A percentile compares a stretch with the other conserved stretches of the same genome.
Evolutionary conservation across 768 basidiomycete species (phyloP).

Genomic region (Russula emetica): DNA sequence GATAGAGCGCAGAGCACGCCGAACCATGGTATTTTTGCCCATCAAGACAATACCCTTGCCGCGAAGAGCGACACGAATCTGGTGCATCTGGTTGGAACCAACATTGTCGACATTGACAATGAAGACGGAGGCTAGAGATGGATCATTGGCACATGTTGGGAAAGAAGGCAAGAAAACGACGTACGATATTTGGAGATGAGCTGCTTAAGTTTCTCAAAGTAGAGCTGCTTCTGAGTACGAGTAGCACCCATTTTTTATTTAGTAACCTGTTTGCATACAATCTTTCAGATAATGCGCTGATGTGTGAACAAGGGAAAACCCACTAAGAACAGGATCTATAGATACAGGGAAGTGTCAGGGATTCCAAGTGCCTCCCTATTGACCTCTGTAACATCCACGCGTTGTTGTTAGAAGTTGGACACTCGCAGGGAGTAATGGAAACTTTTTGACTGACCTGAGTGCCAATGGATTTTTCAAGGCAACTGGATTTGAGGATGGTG

Average conservation of each 20-base stretch:
- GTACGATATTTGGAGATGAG: slow-evolving; percentile 85
- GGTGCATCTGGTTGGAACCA: slow-evolving; percentile 99
- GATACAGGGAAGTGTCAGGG: slow-evolving; percentile 16
- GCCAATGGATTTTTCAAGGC: slow-evolving; percentile 98
- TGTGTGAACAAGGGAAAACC: neutral
- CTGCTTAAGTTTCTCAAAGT: slow-evolving; percentile 92
- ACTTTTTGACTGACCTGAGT: slow-evolving; percentile 52
- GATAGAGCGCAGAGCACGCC: slow-evolving; percentile 91
- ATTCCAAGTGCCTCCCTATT: slow-evolving; percentile 77
- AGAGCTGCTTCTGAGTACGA: slow-evolving; percentile 83
- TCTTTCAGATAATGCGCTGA: neutral
- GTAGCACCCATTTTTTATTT: slow-evolving; percentile 74
- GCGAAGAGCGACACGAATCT: slow-evolving; percentile 92
- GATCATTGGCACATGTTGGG: neutral
- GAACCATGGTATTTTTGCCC: slow-evolving; percentile 99
- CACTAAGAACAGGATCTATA: slow-evolving; percentile 19
- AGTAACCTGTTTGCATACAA: slow-evolving; percentile 17
- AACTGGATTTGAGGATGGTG: slow-evolving; percentile 34
- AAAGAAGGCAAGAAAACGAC: slow-evolving; percentile 33
- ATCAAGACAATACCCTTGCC: slow-evolving; percentile 96
- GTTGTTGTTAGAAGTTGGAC: neutral
- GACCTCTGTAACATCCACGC: slow-evolving; percentile 57
- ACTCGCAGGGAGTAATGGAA: neutral
- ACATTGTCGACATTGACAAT: slow-evolving; percentile 99
- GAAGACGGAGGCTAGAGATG: slow-evolving; percentile 86